Evolutionary conservation across 345 rosid species (phyloP), one percentile per base, ranked within the genome.

Genomic region (Arabis hirsuta): DNA sequence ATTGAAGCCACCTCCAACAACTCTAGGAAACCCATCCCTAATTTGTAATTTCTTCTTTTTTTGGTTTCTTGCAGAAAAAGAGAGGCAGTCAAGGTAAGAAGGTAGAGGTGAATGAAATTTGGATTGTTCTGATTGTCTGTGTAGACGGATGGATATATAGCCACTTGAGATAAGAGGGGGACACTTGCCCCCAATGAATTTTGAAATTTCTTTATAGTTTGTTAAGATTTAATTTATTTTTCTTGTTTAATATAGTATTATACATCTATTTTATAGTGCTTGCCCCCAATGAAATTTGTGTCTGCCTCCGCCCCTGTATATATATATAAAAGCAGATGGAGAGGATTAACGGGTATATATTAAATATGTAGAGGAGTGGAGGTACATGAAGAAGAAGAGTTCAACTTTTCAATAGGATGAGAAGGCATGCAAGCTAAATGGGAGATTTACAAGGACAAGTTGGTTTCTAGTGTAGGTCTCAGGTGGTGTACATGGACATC

Each of bases 11-110:
- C 96, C 77, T 87, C 90, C 63, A 94, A 79, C 69, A 94, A 78
- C 42, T 93, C 79, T 88, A 86, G 91, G 84, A 91, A 94, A 46
- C 97, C 96, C 99, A 94, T 94, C 62, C 65, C 73, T 42, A n/a
- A 20, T 13, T n/a, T 46, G 69, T 31, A 13, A 19, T 12, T n/a
- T 46, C 29, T 4, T 26, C 24, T 43, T 67, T 5, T 34, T 26
- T 36, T 50, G 39, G 51, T 70, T 55, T 55, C 65, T 69, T 63
- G 76, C 55, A 26, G 34, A 57, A 34, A 34, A 36, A 70, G 60
- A 64, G 56, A 69, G 55, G 48, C 31, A 62, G 70, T 47, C 70
- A 61, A 69, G 29, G 36, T 27, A 38, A 65, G 45, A 53, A 22
- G 24, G 24, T 24, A 9, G 29, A 58, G 26, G 51, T 24, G 11